These are phyloP conservation scores for Pascua guehoae DNA, from an alignment of 1,284 basidiomycete species.

Conservation along the genomic window DNA sequence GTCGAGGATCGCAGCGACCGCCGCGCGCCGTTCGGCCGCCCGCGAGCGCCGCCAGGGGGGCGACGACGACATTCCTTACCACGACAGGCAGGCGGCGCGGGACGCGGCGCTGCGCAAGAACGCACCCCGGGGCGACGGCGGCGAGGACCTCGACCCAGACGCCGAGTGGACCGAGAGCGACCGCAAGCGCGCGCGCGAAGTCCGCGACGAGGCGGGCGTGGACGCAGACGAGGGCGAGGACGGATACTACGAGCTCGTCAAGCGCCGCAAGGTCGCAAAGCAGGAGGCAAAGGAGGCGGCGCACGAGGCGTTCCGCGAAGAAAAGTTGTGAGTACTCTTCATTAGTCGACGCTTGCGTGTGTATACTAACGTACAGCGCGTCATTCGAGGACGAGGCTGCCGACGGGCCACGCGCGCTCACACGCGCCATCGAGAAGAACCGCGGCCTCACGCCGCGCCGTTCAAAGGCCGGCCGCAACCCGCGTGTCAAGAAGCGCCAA, in stretches of 20 bases:
- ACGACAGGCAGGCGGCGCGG: conserved; percentile 50
- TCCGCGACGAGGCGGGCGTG: conserved; percentile 51
- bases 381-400: conserved; percentile 54
- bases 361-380: conserved; percentile 48
- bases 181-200: conserved; percentile 51
- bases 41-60: conserved; percentile 55
- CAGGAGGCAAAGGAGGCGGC: conserved; percentile 74
- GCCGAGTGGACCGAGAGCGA: conserved; percentile 53
- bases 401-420: conserved; percentile 70
- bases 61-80: conserved; percentile 68
- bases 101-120: conserved; percentile 52
- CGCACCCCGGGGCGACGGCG: conserved; percentile 36
- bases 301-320: conserved; percentile 65
- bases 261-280: conserved; percentile 64
- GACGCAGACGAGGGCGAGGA: conserved; percentile 54
- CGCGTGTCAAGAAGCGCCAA: conserved; percentile 89
- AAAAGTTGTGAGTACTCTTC: conserved; percentile 58
- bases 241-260: conserved; percentile 85
- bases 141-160: conserved; percentile 46
- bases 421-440: conserved; percentile 85
- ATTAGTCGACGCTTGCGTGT: background rate
- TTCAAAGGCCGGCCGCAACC: conserved; percentile 81
- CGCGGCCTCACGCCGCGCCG: conserved; percentile 85
- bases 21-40: conserved; percentile 67
- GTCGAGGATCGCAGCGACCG: conserved; percentile 74